Conservation (phyloP, 305 asterid species). For the Stenogyne calaminthoides region DNA sequence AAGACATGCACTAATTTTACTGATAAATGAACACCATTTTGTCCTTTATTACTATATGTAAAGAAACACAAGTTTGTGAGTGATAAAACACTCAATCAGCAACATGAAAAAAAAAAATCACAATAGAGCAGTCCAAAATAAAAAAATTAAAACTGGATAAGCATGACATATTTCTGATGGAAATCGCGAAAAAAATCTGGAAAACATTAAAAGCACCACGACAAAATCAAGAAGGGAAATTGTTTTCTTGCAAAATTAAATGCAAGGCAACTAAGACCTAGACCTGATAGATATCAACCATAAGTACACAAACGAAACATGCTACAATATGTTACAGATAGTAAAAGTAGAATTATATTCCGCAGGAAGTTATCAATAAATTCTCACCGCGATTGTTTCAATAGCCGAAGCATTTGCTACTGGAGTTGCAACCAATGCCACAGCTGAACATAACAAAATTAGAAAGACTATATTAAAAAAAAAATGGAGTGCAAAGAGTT, state of each 20-base stretch:
- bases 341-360: not conserved
- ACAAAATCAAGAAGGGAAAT: not conserved
- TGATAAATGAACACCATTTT: not conserved
- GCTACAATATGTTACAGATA: constrained; percentile 1
- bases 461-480: not conserved
- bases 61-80: not conserved
- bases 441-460: constrained; percentile 25
- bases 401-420: constrained; percentile 31
- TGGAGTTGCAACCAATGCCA: constrained; percentile 28
- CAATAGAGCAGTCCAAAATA: not conserved
- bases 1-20: not conserved
- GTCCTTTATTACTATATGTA: not conserved
- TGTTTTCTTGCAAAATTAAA: not conserved
- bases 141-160: not conserved
- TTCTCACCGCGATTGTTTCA: constrained; percentile 26
- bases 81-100: not conserved
- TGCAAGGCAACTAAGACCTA: not conserved
- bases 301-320: not conserved
- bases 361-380: not conserved
- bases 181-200: not conserved
- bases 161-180: not conserved
- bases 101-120: not conserved
- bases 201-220: not conserved
- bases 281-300: not conserved
- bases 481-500: not conserved